A percentile compares a stretch with the other conserved stretches of the same genome.
These are phyloP conservation scores for Rhododendron kiyosumense DNA, from an alignment of 148 eudicot genomes.

Conservation along the genomic window DNA sequence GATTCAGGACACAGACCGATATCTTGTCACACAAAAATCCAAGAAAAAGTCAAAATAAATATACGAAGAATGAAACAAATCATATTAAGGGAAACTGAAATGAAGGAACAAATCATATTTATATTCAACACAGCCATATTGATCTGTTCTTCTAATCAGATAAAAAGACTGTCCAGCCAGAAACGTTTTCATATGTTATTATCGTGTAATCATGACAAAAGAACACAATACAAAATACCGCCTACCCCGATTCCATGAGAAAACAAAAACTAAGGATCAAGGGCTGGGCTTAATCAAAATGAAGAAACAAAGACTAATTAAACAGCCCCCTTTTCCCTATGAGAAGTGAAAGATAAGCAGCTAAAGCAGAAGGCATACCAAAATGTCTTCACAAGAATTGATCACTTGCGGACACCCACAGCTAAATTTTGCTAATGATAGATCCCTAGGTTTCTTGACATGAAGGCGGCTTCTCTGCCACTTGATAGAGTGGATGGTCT, in stretches of 20 bases:
- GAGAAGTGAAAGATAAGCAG: conserved; percentile 5
- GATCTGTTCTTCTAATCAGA: neutral
- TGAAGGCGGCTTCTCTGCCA: neutral
- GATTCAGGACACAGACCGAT: neutral
- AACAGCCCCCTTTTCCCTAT: neutral
- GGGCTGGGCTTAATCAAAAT: conserved; percentile 8
- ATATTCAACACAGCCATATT: neutral
- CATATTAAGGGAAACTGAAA: neutral
- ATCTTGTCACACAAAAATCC: neutral
- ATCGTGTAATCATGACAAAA: neutral
- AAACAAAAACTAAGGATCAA: conserved; percentile 15
- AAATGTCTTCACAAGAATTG: neutral
- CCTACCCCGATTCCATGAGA: conserved; percentile 8
- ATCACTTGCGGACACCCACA: neutral
- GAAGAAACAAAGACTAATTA: conserved; percentile 4
- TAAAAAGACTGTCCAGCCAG: neutral
- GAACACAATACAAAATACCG: conserved; percentile 14
- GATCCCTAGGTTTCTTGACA: neutral
- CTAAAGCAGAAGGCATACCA: neutral
- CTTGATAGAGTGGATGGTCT: neutral
- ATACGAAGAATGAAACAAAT: neutral
- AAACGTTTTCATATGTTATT: neutral
- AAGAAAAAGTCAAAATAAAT: neutral
- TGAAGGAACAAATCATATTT: neutral
- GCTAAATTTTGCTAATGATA: neutral